Evolutionary conservation across 768 basidiomycete genomes (phyloP).

Genomic region (Agaricus subrufescens): DNA sequence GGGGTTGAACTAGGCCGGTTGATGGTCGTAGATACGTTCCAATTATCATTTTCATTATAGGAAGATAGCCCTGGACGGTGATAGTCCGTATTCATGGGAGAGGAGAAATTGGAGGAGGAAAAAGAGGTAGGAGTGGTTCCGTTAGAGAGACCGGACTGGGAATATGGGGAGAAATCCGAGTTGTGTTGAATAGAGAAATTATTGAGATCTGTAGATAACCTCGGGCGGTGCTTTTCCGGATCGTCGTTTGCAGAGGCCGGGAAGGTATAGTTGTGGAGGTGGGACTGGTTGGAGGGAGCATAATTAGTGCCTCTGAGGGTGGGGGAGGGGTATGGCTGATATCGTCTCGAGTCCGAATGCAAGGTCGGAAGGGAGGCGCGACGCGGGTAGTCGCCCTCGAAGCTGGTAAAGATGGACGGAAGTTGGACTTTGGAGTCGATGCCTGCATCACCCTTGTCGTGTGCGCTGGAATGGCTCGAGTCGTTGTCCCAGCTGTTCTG

Average conservation of each 20-base stretch:
- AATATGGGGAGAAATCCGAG: conserved; percentile 44
- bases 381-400: conserved; percentile 57
- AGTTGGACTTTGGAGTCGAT: conserved; percentile 57
- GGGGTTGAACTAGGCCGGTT: conserved; percentile 67
- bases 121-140: conserved; percentile 47
- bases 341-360: conserved; percentile 49
- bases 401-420: conserved; percentile 68
- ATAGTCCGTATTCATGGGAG: conserved; percentile 41
- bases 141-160: conserved; percentile 45
- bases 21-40: conserved; percentile 54
- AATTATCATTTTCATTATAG: conserved; percentile 48
- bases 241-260: conserved; percentile 39
- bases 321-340: conserved; percentile 53
- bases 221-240: conserved; percentile 32
- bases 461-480: conserved; percentile 22
- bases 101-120: conserved; percentile 44
- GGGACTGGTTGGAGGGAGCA: conserved; percentile 28
- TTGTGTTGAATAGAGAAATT: conserved; percentile 30
- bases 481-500: conserved; percentile 30
- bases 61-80: conserved; percentile 40
- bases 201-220: conserved; percentile 42
- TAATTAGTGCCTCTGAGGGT: conserved; percentile 39
- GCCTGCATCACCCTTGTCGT: conserved; percentile 37
- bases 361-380: conserved; percentile 63
- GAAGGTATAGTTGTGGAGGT: conserved; percentile 50